Evolutionary conservation across 108 stramenopile genomes (phyloP).

Genomic region (Cyclotella choctawhatcheeana): DNA sequence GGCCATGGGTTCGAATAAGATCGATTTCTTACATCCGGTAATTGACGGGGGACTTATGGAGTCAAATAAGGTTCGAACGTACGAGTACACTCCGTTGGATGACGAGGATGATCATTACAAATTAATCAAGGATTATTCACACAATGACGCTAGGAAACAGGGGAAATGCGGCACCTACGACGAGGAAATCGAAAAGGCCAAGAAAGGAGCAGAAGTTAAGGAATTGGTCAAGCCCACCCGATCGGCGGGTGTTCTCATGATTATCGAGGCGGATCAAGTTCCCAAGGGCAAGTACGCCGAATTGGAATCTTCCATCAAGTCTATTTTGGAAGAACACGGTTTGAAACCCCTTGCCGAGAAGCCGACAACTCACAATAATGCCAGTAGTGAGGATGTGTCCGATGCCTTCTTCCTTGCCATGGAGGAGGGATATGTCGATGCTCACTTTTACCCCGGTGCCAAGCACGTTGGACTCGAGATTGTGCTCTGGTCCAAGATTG

Average conservation of each 20-base stretch:
- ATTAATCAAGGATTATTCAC: conserved; percentile 69
- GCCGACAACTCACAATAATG: conserved; percentile 29
- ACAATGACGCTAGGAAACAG: conserved; percentile 56
- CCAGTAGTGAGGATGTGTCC: conserved; percentile 31
- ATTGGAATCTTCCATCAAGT: conserved; percentile 37
- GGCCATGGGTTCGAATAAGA: conserved; percentile 75
- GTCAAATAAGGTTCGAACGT: conserved; percentile 27
- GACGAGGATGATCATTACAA: conserved; percentile 61
- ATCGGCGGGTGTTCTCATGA: conserved; percentile 71
- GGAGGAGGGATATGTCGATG: conserved; percentile 56
- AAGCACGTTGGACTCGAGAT: conserved; percentile 56
- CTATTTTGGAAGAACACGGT: conserved; percentile 29
- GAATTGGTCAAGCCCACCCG: conserved; percentile 54
- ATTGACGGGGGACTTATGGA: conserved; percentile 49
- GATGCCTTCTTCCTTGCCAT: conserved; percentile 47
- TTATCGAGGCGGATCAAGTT: conserved; percentile 74
- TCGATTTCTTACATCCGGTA: conserved; percentile 66
- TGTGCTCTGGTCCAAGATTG: conserved; percentile 53
- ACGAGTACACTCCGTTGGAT: conserved; percentile 52
- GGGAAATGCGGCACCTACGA: conserved; percentile 46
- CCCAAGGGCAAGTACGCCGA: conserved; percentile 19
- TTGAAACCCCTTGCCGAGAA: conserved; percentile 39
- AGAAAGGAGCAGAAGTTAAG: conserved; percentile 26
- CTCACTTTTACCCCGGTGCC: conserved; percentile 55
- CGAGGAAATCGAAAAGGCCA: conserved; percentile 34